Evolutionary conservation across 2,329 filamentous ascomycete species (phyloP).

Genomic region (Lachnellula suecica): DNA sequence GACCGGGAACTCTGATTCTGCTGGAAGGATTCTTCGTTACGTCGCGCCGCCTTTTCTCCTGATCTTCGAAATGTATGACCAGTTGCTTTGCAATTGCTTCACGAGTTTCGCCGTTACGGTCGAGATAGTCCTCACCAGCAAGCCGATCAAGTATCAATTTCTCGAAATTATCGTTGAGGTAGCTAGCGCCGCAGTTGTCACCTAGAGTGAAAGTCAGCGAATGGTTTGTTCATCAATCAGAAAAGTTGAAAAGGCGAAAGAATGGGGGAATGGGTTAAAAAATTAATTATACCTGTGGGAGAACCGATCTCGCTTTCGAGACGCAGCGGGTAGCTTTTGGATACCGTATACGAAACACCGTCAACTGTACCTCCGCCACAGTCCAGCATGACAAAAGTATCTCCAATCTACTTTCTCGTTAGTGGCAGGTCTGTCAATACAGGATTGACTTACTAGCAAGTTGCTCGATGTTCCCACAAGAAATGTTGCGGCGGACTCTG

Average conservation of each 20-base stretch:
- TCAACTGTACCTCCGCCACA: slow-evolving; percentile 32
- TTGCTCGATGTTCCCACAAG: slow-evolving; percentile 18
- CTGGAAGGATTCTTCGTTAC: neutral
- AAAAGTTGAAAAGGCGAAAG: too few relatives aligned
- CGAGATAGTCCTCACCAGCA: slow-evolving; percentile 1
- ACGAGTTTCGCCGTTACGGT: neutral
- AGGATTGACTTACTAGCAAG: slow-evolving; percentile 9
- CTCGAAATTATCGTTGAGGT: slow-evolving; percentile 15
- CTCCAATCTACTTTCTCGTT: slow-evolving; percentile 12
- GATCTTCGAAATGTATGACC: neutral
- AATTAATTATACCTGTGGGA: slow-evolving; percentile 19
- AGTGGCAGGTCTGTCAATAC: neutral
- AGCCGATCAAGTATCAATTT: neutral
- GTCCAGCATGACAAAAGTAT: slow-evolving; percentile 26
- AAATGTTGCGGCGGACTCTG: slow-evolving; percentile 31
- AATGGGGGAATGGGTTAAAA: too few relatives aligned
- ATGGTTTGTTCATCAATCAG: too few relatives aligned
- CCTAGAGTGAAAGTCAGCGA: too few relatives aligned
- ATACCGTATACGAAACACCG: slow-evolving; percentile 28
- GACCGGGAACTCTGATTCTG: neutral
- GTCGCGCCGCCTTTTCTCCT: neutral
- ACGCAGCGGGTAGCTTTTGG: slow-evolving; percentile 23
- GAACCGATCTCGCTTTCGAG: slow-evolving; percentile 20
- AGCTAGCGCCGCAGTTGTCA: slow-evolving; percentile 15
- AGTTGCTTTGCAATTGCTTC: neutral